Conservation (phyloP, 768 basidiomycete species). For the Boletus huronensis region DNA sequence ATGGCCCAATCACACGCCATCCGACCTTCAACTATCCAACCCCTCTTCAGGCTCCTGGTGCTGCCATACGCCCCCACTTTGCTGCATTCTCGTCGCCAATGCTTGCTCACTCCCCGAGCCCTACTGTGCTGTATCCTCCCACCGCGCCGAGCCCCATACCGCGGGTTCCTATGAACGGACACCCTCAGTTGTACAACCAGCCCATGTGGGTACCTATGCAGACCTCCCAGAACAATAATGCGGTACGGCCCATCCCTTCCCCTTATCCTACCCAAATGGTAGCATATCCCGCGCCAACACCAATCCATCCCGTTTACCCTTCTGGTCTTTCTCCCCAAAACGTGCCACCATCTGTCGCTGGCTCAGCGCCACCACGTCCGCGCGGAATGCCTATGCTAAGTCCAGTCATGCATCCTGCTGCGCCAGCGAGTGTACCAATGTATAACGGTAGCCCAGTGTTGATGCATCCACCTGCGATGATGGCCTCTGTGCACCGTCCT, state of each 20-base stretch:
- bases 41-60: slow-evolving; percentile 42
- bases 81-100: slow-evolving; percentile 62
- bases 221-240: slow-evolving; percentile 41
- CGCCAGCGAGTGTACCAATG: slow-evolving; percentile 44
- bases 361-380: slow-evolving; percentile 37
- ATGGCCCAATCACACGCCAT: slow-evolving; percentile 28
- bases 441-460: slow-evolving; percentile 68
- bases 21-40: slow-evolving; percentile 32
- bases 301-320: slow-evolving; percentile 46
- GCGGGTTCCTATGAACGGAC: slow-evolving; percentile 61
- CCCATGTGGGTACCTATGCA: slow-evolving; percentile 65
- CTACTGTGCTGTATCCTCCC: slow-evolving; percentile 62
- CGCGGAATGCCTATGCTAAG: slow-evolving; percentile 63
- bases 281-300: slow-evolving; percentile 56
- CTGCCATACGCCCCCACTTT: slow-evolving; percentile 55
- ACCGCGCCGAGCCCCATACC: slow-evolving; percentile 64
- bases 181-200: slow-evolving; percentile 55
- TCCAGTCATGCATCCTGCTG: slow-evolving; percentile 65
- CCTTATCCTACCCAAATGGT: slow-evolving; percentile 66
- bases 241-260: slow-evolving; percentile 54
- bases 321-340: slow-evolving; percentile 40
- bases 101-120: slow-evolving; percentile 68
- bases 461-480: slow-evolving; percentile 51
- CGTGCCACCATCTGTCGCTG: slow-evolving; percentile 27
- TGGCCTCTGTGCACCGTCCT: slow-evolving; percentile 30